phyloP scores from a whole-genome alignment of 192 early-diverging fungal genomes.

The Coemansia sp. region DNA sequence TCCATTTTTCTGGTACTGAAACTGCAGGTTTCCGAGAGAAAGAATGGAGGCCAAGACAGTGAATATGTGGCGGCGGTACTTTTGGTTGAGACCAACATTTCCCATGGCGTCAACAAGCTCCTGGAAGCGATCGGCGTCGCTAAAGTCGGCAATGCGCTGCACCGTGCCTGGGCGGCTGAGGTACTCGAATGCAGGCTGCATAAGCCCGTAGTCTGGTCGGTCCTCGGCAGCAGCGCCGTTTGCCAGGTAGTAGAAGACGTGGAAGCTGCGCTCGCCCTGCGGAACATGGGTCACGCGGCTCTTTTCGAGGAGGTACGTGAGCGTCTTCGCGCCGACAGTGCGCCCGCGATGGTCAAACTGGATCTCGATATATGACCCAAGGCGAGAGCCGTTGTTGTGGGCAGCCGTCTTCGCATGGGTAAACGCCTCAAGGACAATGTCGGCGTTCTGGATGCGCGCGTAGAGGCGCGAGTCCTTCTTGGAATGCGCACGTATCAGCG shows the following conservation, averaged over 20 bases:
- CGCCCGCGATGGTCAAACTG: conserved; percentile 88
- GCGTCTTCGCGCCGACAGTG: conserved; percentile 78
- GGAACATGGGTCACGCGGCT: conserved; percentile 68
- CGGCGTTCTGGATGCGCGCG: conserved; percentile 63
- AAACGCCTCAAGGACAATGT: conserved; percentile 82
- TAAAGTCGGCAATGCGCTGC: conserved; percentile 58
- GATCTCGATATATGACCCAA: conserved; percentile 79
- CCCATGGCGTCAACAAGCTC: conserved; percentile 80
- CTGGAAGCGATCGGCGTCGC: conserved; percentile 63
- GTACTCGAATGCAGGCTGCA: conserved; percentile 49
- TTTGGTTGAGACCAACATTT: conserved; percentile 77
- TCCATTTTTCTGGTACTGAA: conserved; percentile 65
- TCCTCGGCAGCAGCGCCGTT: conserved; percentile 77
- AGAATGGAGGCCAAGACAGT: conserved; percentile 81
- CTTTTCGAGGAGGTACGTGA: conserved; percentile 90
- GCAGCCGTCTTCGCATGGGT: conserved; percentile 74
- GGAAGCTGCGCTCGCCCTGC: conserved; percentile 79
- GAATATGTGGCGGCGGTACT: conserved; percentile 82
- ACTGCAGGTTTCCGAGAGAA: conserved; percentile 85
- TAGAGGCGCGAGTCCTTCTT: conserved; percentile 73
- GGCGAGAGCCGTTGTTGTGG: conserved; percentile 81
- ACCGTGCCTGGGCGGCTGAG: conserved; percentile 58
- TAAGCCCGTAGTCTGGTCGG: conserved; percentile 59
- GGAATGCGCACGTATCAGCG: conserved; percentile 64
- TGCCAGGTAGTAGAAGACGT: conserved; percentile 93